These are phyloP conservation scores for Lasiodiplodia gonubiensis DNA, from an alignment of 2,329 filamentous ascomycete genomes.

Conservation along the genomic window DNA sequence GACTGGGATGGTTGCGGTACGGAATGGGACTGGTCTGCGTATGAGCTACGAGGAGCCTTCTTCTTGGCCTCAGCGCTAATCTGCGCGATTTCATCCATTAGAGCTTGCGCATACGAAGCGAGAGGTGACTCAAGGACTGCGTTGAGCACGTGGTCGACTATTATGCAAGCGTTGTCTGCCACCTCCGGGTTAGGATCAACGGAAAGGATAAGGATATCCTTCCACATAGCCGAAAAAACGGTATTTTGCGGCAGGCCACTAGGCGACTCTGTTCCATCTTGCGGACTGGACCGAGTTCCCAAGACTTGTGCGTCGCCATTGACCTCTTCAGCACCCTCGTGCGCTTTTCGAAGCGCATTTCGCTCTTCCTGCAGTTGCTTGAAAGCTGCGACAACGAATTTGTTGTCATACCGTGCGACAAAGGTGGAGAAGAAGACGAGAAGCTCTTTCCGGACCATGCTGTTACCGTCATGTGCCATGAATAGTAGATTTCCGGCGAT, in stretches of 20 bases:
- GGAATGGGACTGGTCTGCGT: conserved; percentile 50
- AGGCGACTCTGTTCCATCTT: conserved; percentile 13
- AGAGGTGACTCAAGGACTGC: conserved; percentile 78
- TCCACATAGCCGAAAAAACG: conserved; percentile 93
- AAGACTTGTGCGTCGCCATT: conserved; percentile 22
- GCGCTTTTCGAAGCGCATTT: conserved; percentile 11
- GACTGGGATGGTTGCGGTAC: conserved; percentile 49
- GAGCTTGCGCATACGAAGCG: conserved; percentile 69
- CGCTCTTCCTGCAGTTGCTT: conserved; percentile 77
- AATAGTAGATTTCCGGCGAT: conserved; percentile 87
- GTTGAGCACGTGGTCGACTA: conserved; percentile 85
- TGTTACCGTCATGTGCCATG: conserved; percentile 92
- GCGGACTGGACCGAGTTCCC: conserved; percentile 56
- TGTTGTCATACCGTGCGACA: conserved; percentile 85
- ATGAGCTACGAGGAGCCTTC: conserved; percentile 52
- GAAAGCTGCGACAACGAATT: conserved; percentile 88
- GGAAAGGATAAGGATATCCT: conserved; percentile 85
- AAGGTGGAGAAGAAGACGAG: conserved; percentile 94
- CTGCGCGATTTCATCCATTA: conserved; percentile 73
- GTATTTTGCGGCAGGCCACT: conserved; percentile 72
- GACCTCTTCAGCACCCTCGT: conserved; percentile 2
- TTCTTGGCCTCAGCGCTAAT: conserved; percentile 43
- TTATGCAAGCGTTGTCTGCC: conserved; percentile 79
- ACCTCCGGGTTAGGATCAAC: conserved; percentile 96
- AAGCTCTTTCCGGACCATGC: conserved; percentile 91